Evolutionary conservation across 768 basidiomycete species (phyloP), one percentile per base, ranked within the genome.

Genomic region (Tricholoma flavovirens): DNA sequence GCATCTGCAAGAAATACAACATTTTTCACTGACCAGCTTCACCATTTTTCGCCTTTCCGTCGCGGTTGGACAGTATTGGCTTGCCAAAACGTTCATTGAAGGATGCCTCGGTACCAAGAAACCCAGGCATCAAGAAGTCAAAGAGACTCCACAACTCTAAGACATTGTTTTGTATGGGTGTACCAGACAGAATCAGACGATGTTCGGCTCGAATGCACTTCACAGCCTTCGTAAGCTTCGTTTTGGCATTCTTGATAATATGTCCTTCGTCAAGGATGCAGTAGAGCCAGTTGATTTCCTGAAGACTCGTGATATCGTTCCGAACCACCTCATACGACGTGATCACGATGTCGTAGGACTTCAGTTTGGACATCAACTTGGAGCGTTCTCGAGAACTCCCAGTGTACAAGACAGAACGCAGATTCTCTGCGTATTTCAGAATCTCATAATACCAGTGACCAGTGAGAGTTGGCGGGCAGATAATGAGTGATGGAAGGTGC

Each of bases 361-460:
- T 73, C 49, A 98, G 66, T 64, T 81, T 85, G 33, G 80, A 62
- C 14, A 91, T 74, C 14, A 94, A 76, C 55, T 78, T 80, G 24
- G 79, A 75, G 22, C 97, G 85, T 64, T 98, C 93, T 56, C 85
- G 79, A 24, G 91, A 82, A 56, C 87, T 88, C 21, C 97, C 97
- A 7, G 88, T 87, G 71, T 98, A 99, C 59, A 95, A 75, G 49
- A 97, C 77, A 0, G 95, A 92, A 26, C 80, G 81, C 51, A 98
- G 77, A 62, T 87, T 89, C 48, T 89, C 87, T 2, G 87, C 80
- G 63, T 98, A 99, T 66, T 97, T 98, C 49, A 87, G 77, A 57
- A 98, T 88, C 73, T 99, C 97, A 71, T 98, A 96, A 69, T 93
- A 94, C 97, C 97, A 99, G 68, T 99, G 97, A 9, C 97, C 96